These are phyloP conservation scores for Colletotrichum sp. DNA, from an alignment of 2,329 filamentous ascomycete species.

Conservation along the genomic window DNA sequence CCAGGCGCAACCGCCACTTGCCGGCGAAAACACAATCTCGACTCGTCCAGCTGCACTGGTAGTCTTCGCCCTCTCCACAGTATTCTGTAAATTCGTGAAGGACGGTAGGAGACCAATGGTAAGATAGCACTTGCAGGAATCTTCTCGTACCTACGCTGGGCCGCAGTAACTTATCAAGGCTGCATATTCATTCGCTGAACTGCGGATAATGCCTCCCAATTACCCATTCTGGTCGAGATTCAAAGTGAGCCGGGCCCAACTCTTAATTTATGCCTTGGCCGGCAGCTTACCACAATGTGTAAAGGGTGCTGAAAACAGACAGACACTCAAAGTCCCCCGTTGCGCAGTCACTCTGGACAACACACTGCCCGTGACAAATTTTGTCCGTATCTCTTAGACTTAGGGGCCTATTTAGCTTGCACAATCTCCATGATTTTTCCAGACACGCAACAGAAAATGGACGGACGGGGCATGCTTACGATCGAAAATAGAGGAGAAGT, in stretches of 20 bases:
- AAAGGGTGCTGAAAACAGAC: accelerated
- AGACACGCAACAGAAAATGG: not conserved
- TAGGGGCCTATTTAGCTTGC: not conserved
- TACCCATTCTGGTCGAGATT: not conserved
- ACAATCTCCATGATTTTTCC: not conserved
- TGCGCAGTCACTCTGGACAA: not conserved
- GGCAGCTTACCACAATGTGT: not conserved
- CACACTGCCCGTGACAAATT: not conserved
- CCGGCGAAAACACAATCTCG: not conserved
- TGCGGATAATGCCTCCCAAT: too few relatives aligned
- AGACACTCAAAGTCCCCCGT: not conserved
- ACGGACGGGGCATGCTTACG: too few relatives aligned
- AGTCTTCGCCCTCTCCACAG: not conserved
- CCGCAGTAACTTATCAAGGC: not conserved
- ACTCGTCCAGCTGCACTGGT: not conserved
- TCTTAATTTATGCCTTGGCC: not conserved
- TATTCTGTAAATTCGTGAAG: not conserved
- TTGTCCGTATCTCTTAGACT: not conserved
- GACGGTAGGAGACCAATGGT: not conserved
- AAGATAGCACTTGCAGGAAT: not conserved
- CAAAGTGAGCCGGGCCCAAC: not conserved
- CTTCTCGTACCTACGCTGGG: not conserved
- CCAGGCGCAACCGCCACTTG: not conserved
- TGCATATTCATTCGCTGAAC: not conserved
- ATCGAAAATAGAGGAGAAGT: too few relatives aligned